phyloP scores from a whole-genome alignment of 1,139 yeast genomes.

The Saccharomyces hybrid region DNA sequence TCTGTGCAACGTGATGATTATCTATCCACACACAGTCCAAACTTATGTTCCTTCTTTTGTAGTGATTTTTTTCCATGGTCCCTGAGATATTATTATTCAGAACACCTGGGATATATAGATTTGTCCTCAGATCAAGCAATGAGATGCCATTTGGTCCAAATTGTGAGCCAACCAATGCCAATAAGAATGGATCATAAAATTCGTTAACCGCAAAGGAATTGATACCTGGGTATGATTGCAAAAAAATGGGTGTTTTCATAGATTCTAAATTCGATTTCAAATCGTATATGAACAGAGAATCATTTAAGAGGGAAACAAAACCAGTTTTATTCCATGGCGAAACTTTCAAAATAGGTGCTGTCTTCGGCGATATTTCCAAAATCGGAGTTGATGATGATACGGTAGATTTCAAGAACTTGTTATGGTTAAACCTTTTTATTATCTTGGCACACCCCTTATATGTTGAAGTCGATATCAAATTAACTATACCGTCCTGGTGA shows the following conservation, averaged over 20 bases:
- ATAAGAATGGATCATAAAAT: slow-evolving; percentile 13
- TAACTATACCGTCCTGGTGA: slow-evolving; percentile 26
- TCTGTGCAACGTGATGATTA: slow-evolving; percentile 19
- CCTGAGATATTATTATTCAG: slow-evolving; percentile 3
- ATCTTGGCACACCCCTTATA: slow-evolving; percentile 21
- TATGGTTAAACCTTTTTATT: slow-evolving; percentile 24
- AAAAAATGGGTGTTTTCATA: slow-evolving; percentile 19
- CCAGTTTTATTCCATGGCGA: slow-evolving; percentile 17
- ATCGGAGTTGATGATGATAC: slow-evolving; percentile 1
- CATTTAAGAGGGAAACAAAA: slow-evolving; percentile 25
- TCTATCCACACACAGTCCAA: slow-evolving; percentile 23
- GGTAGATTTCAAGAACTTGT: slow-evolving; percentile 18
- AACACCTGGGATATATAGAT: slow-evolving; percentile 17
- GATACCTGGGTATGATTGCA: slow-evolving; percentile 21
- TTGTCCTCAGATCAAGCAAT: slow-evolving; percentile 19
- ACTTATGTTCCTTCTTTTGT: slow-evolving; percentile 4
- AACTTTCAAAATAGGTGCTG: slow-evolving; percentile 20
- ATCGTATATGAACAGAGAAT: no score
- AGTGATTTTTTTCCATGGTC: background rate
- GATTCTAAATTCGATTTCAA: slow-evolving; percentile 11
- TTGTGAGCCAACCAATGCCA: slow-evolving; percentile 23
- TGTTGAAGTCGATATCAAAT: slow-evolving; percentile 23
- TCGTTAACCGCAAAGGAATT: slow-evolving; percentile 18
- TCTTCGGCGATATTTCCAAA: slow-evolving; percentile 3
- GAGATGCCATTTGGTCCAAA: slow-evolving; percentile 24